Conservation (phyloP, 78 protist genomes). For the slime mould (Dictyostelium discoideum) region DNA sequence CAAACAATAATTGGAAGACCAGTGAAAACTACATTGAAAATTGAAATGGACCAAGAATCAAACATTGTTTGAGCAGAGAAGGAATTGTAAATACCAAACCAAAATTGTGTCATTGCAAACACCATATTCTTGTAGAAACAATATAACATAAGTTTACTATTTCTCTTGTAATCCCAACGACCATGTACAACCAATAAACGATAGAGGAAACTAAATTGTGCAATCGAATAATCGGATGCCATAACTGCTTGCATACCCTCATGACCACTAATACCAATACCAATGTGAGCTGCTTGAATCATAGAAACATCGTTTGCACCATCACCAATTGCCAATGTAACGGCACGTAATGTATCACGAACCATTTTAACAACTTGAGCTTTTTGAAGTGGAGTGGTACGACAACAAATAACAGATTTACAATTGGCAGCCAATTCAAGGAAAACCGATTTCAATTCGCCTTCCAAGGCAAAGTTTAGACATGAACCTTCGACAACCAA, state of each 20-base stretch:
- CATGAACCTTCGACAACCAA: constrained; percentile 81
- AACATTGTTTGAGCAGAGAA: constrained; percentile 85
- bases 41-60: constrained; percentile 73
- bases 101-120: constrained; percentile 85
- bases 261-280: constrained; percentile 95
- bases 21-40: constrained; percentile 88
- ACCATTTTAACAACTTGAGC: constrained; percentile 66
- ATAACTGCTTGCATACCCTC: constrained; percentile 93
- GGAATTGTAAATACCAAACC: constrained; percentile 83
- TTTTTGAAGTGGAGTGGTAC: constrained; percentile 91
- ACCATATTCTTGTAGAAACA: constrained; percentile 85
- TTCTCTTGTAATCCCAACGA: constrained; percentile 88
- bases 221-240: constrained; percentile 92
- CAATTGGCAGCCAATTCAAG: constrained; percentile 78
- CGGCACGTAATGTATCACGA: constrained; percentile 48
- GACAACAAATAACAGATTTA: constrained; percentile 89
- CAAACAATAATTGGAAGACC: constrained; percentile 83
- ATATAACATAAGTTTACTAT: constrained; percentile 67
- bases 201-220: constrained; percentile 91
- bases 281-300: constrained; percentile 92
- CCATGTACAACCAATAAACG: constrained; percentile 88
- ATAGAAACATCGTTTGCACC: constrained; percentile 96
- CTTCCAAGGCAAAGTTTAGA: constrained; percentile 63
- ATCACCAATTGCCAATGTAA: constrained; percentile 94
- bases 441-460: constrained; percentile 46